Conservation (phyloP, 176 grass and related monocot genomes). For the Musa beccarii region DNA sequence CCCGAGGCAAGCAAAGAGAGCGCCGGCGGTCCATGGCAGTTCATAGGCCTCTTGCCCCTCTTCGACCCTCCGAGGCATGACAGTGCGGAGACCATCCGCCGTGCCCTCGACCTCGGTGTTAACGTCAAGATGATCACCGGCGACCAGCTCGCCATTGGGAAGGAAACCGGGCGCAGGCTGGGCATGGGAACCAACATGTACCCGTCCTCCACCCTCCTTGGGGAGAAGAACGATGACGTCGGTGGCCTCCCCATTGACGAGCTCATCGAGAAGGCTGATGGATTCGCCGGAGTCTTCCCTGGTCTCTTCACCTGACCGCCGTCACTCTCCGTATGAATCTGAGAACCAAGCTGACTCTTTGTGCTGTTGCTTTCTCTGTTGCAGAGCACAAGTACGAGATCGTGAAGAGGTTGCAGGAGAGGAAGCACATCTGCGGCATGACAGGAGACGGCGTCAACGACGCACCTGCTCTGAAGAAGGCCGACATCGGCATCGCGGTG, state of each 20-base stretch:
- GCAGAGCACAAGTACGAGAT: conserved; percentile 3
- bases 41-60: conserved; percentile 7
- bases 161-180: conserved; percentile 5
- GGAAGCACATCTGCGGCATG: conserved; percentile 85
- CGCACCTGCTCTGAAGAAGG: conserved; percentile 92
- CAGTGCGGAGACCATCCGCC: conserved; percentile 7
- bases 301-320: background rate
- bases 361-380: background rate
- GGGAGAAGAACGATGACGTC: background rate
- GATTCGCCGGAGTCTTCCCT: conserved; percentile 16
- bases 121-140: conserved; percentile 19
- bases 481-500: conserved; percentile 91
- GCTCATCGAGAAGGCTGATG: conserved; percentile 13
- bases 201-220: conserved; percentile 9
- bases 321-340: background rate
- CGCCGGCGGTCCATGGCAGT: conserved; percentile 1
- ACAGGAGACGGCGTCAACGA: conserved; percentile 94
- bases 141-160: conserved; percentile 7
- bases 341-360: background rate
- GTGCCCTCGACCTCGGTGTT: conserved; percentile 1
- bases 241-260: background rate
- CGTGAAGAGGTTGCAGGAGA: conserved; percentile 83
- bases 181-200: conserved; percentile 21
- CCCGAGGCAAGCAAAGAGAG: conserved; percentile 4
- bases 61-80: conserved; percentile 12